phyloP scores from a whole-genome alignment of 2,329 filamentous ascomycete genomes.

The Xylaria sp. region DNA sequence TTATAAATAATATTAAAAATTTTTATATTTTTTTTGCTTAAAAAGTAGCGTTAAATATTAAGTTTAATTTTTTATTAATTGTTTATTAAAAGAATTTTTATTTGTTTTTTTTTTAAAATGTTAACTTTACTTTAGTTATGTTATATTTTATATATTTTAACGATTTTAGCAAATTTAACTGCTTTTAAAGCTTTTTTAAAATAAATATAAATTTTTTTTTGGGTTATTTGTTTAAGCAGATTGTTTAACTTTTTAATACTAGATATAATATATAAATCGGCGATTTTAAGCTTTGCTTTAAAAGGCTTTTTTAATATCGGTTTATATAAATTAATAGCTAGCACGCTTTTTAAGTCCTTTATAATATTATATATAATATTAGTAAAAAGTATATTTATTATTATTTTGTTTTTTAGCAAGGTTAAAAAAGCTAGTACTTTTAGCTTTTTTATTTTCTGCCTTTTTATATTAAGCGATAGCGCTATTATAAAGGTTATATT shows the following conservation, averaged over 20 bases:
- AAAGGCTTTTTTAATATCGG: too few relatives aligned
- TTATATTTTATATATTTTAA: background rate
- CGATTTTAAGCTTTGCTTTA: too few relatives aligned
- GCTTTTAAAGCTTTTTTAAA: background rate
- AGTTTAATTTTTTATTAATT: background rate
- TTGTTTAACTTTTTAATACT: background rate
- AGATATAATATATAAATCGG: background rate
- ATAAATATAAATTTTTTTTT: background rate
- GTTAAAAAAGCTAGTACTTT: too few relatives aligned
- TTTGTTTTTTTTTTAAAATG: background rate
- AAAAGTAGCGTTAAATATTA: background rate
- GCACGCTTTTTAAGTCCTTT: too few relatives aligned
- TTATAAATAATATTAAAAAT: slow-evolving; percentile 1
- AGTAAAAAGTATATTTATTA: too few relatives aligned
- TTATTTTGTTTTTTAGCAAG: too few relatives aligned
- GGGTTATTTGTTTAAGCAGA: background rate
- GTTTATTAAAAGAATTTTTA: background rate
- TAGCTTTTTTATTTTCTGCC: too few relatives aligned
- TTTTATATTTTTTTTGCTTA: background rate
- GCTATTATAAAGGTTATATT: too few relatives aligned
- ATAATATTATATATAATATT: too few relatives aligned
- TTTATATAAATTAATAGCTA: too few relatives aligned
- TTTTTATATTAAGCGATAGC: too few relatives aligned
- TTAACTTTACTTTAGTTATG: background rate
- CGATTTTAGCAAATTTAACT: background rate